A percentile compares a stretch with the other conserved stretches of the same genome.
phyloP scores from a whole-genome alignment of 179 eudicot species.

The Beta lomatogona region DNA sequence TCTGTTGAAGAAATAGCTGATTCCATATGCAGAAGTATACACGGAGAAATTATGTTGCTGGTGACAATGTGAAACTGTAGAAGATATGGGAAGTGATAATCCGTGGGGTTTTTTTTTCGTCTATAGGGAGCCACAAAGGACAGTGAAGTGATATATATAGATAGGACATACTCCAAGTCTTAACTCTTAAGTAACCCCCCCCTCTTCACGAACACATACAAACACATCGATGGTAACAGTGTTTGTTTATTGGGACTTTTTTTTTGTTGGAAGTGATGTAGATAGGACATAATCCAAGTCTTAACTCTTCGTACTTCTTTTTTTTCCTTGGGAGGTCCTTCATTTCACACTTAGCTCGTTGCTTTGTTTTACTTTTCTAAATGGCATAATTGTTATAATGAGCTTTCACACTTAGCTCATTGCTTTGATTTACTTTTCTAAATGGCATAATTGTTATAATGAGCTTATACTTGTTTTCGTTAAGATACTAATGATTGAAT shows the following conservation, averaged over 20 bases:
- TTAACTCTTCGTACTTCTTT: not conserved
- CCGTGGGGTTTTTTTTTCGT: too few species aligned
- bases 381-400: not conserved
- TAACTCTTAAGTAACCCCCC: not conserved
- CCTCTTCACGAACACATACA: too few species aligned
- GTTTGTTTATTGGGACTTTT: not conserved
- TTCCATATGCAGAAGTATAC: not conserved
- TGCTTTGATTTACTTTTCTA: not conserved
- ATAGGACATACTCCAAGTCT: not conserved
- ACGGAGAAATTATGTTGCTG: too few species aligned
- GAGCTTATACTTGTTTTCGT: slow-evolving; percentile 3
- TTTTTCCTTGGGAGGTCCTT: too few species aligned
- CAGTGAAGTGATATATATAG: not conserved
- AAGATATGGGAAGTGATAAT: not conserved
- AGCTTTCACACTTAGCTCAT: not conserved
- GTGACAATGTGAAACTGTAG: not conserved
- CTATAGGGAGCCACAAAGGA: not conserved
- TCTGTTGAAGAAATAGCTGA: not conserved
- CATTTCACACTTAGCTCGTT: not conserved
- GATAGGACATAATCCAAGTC: not conserved
- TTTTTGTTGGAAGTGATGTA: not conserved
- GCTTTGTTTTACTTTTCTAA: not conserved
- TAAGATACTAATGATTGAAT: not conserved
- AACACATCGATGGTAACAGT: not conserved
- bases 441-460: not conserved